Evolutionary conservation across 164 flowering plant species (phyloP).

Genomic region (Macadamia tetraphylla): DNA sequence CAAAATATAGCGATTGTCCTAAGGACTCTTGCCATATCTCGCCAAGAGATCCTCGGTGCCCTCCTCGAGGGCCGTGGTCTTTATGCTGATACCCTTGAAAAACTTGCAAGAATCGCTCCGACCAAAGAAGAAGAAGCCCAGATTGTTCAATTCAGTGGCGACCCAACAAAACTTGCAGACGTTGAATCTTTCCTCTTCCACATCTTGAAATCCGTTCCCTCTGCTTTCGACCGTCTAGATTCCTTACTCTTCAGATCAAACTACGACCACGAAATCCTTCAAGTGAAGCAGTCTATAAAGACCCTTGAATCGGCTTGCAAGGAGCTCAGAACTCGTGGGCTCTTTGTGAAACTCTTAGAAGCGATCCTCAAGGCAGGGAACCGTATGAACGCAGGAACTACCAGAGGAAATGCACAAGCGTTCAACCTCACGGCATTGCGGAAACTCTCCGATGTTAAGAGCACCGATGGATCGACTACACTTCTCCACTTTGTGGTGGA

Average conservation of each 20-base stretch:
- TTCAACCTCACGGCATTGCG: slow-evolving; percentile 59
- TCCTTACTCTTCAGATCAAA: slow-evolving; percentile 52
- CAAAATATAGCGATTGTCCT: slow-evolving; percentile 60
- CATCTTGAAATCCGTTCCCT: slow-evolving; percentile 43
- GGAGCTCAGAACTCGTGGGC: slow-evolving; percentile 60
- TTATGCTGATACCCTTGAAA: slow-evolving; percentile 43
- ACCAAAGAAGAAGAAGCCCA: slow-evolving; percentile 41
- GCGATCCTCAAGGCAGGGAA: slow-evolving; percentile 89
- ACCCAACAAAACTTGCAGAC: slow-evolving; percentile 49
- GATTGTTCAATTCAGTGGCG: slow-evolving; percentile 40
- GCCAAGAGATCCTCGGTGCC: slow-evolving; percentile 44
- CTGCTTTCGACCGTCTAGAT: slow-evolving; percentile 45
- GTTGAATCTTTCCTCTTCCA: slow-evolving; percentile 59
- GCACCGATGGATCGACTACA: slow-evolving; percentile 77
- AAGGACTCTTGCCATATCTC: slow-evolving; percentile 42
- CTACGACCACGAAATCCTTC: slow-evolving; percentile 47
- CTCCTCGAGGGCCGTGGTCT: slow-evolving; percentile 48
- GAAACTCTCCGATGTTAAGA: slow-evolving; percentile 70
- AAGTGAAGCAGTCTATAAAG: slow-evolving; percentile 46
- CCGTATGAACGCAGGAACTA: slow-evolving; percentile 76
- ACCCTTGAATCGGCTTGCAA: slow-evolving; percentile 57
- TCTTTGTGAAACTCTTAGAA: slow-evolving; percentile 74
- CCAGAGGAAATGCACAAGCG: slow-evolving; percentile 81
- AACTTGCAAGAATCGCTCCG: slow-evolving; percentile 50
- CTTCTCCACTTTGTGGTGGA: slow-evolving; percentile 77